These are phyloP conservation scores for Corchorus olitorius DNA, from an alignment of 345 rosid species.

Conservation along the genomic window DNA sequence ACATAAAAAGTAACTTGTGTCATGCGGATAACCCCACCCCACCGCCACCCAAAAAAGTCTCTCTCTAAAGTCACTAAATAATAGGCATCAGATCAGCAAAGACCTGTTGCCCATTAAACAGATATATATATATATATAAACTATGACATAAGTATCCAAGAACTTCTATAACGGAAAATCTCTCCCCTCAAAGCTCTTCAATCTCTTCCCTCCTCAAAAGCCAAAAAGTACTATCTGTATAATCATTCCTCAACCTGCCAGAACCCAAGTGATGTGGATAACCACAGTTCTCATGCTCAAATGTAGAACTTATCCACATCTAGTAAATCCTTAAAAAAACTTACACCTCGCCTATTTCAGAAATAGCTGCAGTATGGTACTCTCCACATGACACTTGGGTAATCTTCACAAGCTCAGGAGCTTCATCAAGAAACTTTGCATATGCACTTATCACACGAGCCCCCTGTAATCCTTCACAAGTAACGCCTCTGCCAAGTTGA, in stretches of 20 bases:
- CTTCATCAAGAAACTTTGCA: slow-evolving; percentile 91
- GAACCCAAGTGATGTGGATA: slow-evolving; percentile 51
- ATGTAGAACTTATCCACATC: slow-evolving; percentile 46
- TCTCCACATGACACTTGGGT: slow-evolving; percentile 90
- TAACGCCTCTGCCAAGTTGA: slow-evolving; percentile 96
- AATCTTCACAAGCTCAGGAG: slow-evolving; percentile 93
- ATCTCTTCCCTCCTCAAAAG: neutral
- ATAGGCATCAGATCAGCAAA: neutral
- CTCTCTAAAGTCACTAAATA: neutral
- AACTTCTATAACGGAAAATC: neutral
- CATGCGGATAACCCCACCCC: slow-evolving; percentile 44
- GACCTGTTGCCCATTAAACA: neutral
- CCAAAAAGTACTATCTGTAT: neutral
- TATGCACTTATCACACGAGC: slow-evolving; percentile 72
- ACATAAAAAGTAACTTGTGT: slow-evolving; percentile 51
- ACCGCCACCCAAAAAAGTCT: neutral
- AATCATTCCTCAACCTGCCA: neutral
- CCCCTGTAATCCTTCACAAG: slow-evolving; percentile 93
- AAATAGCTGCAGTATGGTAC: slow-evolving; percentile 92
- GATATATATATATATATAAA: neutral
- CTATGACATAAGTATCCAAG: neutral
- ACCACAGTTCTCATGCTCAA: slow-evolving; percentile 51
- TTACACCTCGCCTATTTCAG: slow-evolving; percentile 97
- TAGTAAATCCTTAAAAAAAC: slow-evolving; percentile 54
- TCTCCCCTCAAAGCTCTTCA: neutral